These are phyloP conservation scores for Leccinum angustisporum DNA, from an alignment of 1,284 basidiomycete species.

Conservation along the genomic window DNA sequence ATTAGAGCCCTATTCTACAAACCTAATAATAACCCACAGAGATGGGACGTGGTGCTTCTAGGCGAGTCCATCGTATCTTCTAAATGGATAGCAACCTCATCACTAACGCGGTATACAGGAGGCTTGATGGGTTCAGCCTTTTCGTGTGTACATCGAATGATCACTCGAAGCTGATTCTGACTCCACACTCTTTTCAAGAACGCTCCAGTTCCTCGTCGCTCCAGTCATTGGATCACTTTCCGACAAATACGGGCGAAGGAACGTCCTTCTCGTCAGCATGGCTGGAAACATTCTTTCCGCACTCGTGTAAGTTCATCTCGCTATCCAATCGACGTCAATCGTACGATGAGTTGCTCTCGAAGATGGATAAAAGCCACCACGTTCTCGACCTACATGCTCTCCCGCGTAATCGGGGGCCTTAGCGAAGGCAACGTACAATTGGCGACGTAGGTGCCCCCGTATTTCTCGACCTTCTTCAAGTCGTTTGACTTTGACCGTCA, in stretches of 20 bases:
- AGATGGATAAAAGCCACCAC: constrained; percentile 88
- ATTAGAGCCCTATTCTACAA: constrained; percentile 64
- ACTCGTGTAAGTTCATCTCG: constrained; percentile 55
- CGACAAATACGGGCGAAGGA: constrained; percentile 84
- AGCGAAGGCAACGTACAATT: constrained; percentile 87
- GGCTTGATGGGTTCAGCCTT: constrained; percentile 89
- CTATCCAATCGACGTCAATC: background rate
- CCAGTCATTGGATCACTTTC: constrained; percentile 81
- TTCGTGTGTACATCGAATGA: constrained; percentile 55
- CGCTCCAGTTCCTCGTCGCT: constrained; percentile 85
- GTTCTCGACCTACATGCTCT: constrained; percentile 86
- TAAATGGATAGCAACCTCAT: background rate
- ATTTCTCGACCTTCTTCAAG: background rate
- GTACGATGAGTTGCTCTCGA: background rate
- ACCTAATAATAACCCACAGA: constrained; percentile 58
- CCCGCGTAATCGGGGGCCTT: constrained; percentile 83
- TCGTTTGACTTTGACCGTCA: constrained; percentile 1
- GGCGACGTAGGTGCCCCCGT: constrained; percentile 57
- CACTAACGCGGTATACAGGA: constrained; percentile 43
- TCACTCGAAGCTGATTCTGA: constrained; percentile 6
- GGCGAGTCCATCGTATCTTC: constrained; percentile 40
- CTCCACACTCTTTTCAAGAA: constrained; percentile 41
- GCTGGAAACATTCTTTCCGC: constrained; percentile 88
- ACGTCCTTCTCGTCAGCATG: constrained; percentile 81
- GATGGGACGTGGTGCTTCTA: constrained; percentile 84